phyloP scores from a whole-genome alignment of 352 stramenopile genomes.

The Globisporangium apiculatum region DNA sequence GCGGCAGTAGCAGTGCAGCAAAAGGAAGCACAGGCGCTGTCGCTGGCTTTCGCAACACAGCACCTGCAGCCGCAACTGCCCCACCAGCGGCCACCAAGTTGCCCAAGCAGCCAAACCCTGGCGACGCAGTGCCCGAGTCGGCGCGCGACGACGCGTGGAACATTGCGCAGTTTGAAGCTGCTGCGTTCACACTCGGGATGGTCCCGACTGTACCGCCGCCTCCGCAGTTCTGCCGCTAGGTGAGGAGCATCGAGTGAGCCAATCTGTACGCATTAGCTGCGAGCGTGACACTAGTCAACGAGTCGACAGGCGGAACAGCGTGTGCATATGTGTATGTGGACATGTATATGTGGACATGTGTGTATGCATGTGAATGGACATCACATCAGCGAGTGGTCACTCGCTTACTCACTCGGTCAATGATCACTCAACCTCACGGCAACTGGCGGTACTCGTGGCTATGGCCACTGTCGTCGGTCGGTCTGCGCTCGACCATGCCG shows the following conservation, averaged over 20 bases:
- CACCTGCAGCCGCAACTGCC: slow-evolving; percentile 2
- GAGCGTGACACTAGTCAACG: not conserved
- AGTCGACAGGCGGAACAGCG: not conserved
- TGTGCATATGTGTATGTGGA: not conserved
- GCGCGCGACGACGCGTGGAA: slow-evolving; percentile 59
- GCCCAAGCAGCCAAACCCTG: slow-evolving; percentile 2
- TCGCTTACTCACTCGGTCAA: too few relatives aligned
- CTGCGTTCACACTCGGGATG: slow-evolving; percentile 48
- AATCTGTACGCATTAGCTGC: too few relatives aligned
- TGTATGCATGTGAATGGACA: too few relatives aligned
- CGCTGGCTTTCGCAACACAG: not conserved
- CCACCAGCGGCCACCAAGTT: too few relatives aligned
- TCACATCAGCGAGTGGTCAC: too few relatives aligned
- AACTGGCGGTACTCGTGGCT: slow-evolving; percentile 7
- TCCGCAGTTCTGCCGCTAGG: slow-evolving; percentile 40
- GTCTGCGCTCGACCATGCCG: slow-evolving; percentile 2
- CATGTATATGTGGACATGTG: not conserved
- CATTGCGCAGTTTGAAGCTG: slow-evolving; percentile 40
- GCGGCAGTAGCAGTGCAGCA: slow-evolving; percentile 1
- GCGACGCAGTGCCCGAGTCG: not conserved
- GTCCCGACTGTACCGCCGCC: slow-evolving; percentile 52
- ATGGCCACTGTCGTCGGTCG: not conserved
- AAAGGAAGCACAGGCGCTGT: not conserved
- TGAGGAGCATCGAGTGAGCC: too few relatives aligned
- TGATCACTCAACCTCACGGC: not conserved